These are phyloP conservation scores for Spizellomyces sp. DNA, from an alignment of 192 early-diverging fungal genomes.

Conservation along the genomic window DNA sequence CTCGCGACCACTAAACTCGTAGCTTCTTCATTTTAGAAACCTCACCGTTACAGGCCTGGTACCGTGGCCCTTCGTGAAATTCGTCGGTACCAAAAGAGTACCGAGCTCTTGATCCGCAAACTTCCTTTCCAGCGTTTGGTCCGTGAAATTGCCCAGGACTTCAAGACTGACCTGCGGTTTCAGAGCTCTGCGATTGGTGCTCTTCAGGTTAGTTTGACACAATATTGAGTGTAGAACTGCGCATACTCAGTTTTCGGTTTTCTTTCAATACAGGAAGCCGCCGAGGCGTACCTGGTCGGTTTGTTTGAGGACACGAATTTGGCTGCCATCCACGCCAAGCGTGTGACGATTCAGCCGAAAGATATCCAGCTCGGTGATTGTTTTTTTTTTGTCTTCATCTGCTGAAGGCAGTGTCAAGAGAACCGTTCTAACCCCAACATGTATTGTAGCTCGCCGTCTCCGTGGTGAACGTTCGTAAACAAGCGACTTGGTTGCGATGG, in stretches of 20 bases:
- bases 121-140: slow-evolving; percentile 89
- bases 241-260: no score
- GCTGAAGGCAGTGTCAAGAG: no score
- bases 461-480: slow-evolving; percentile 51
- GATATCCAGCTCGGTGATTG: slow-evolving; percentile 79
- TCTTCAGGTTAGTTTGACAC: slow-evolving; percentile 57
- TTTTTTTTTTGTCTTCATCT: no score
- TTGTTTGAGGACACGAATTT: slow-evolving; percentile 91
- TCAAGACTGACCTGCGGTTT: slow-evolving; percentile 99
- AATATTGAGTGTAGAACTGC: no score
- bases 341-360: slow-evolving; percentile 98
- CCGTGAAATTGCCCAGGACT: slow-evolving; percentile 99
- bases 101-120: slow-evolving; percentile 78
- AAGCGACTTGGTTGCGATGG: neutral
- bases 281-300: slow-evolving; percentile 83
- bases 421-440: no score
- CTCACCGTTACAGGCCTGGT: slow-evolving; percentile 71
- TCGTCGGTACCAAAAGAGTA: slow-evolving; percentile 79
- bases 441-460: slow-evolving; percentile 79
- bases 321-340: slow-evolving; percentile 97
- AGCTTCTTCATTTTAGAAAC: slow-evolving; percentile 23
- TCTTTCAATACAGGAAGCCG: slow-evolving; percentile 76
- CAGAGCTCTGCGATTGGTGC: slow-evolving; percentile 99
- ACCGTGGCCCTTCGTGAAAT: slow-evolving; percentile 84
- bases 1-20: neutral